Evolutionary conservation across 2,329 filamentous ascomycete species (phyloP).

Genomic region (Metarhizium robertsii): DNA sequence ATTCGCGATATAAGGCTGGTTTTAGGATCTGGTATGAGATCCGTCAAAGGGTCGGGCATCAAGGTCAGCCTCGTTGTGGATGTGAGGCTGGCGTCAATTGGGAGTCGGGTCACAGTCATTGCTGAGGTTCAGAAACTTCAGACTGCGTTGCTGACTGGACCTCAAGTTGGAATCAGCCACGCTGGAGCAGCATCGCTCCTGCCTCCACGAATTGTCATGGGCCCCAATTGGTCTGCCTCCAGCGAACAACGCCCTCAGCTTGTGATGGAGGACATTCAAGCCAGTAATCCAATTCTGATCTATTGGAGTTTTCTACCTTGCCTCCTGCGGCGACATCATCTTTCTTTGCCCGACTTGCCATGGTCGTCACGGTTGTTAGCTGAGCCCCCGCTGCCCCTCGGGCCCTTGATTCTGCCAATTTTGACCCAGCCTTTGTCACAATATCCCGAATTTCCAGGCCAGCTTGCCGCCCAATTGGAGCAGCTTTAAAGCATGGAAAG

Average conservation of each 20-base stretch:
- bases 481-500: background rate
- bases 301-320: no score
- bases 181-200: conserved; percentile 20
- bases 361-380: background rate
- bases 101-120: no score
- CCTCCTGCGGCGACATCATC: background rate
- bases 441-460: background rate
- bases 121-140: no score
- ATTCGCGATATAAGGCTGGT: no score
- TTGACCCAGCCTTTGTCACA: background rate
- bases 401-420: background rate
- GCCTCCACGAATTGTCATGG: background rate
- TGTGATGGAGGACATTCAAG: background rate
- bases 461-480: background rate
- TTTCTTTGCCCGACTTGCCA: background rate
- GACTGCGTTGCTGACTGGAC: no score
- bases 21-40: no score
- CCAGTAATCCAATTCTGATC: no score
- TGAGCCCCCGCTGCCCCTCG: background rate
- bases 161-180: conserved; percentile 38
- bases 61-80: no score
- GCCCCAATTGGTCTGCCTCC: background rate
- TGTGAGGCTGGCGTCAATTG: no score
- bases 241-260: background rate
- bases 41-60: no score